Conservation (phyloP, 352 stramenopile species). For the Aphanomyces stellatus region DNA sequence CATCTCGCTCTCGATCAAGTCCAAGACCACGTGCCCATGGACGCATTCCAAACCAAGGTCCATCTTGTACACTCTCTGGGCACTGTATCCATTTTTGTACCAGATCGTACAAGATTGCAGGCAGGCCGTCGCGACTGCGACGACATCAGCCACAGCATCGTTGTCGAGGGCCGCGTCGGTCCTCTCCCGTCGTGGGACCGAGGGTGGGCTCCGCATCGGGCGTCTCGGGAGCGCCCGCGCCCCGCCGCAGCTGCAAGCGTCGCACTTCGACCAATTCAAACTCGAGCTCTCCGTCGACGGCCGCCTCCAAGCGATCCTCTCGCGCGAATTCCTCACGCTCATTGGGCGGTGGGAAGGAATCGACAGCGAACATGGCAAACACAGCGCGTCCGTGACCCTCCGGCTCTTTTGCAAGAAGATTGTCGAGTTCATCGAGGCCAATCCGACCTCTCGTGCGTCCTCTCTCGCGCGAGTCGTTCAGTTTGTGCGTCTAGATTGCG, state of each 20-base stretch:
- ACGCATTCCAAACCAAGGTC: too few species aligned
- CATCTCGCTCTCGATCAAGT: too few species aligned
- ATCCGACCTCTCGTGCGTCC: neutral
- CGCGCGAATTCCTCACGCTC: neutral
- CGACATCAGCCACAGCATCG: neutral
- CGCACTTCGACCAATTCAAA: conserved; percentile 12
- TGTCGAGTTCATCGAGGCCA: neutral
- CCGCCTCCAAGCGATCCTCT: neutral
- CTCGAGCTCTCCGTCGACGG: neutral
- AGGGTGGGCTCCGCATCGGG: too few species aligned
- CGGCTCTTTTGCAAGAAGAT: conserved; percentile 13
- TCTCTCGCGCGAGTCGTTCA: neutral
- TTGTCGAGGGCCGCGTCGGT: neutral
- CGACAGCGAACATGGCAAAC: neutral
- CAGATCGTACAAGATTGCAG: too few species aligned
- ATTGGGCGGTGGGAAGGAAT: neutral
- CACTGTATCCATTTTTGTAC: too few species aligned
- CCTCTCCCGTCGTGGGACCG: too few species aligned
- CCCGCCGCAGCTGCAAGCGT: too few species aligned
- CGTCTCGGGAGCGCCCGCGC: too few species aligned
- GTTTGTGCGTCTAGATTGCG: neutral
- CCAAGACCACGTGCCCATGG: too few species aligned
- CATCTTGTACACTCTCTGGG: too few species aligned
- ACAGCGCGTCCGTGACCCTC: conserved; percentile 1
- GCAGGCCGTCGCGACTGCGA: too few species aligned